Percentiles rank a stretch among this genome's conserved stretches.
phyloP scores from a whole-genome alignment of 2,329 filamentous ascomycete species.

The Phialophora verrucosa region DNA sequence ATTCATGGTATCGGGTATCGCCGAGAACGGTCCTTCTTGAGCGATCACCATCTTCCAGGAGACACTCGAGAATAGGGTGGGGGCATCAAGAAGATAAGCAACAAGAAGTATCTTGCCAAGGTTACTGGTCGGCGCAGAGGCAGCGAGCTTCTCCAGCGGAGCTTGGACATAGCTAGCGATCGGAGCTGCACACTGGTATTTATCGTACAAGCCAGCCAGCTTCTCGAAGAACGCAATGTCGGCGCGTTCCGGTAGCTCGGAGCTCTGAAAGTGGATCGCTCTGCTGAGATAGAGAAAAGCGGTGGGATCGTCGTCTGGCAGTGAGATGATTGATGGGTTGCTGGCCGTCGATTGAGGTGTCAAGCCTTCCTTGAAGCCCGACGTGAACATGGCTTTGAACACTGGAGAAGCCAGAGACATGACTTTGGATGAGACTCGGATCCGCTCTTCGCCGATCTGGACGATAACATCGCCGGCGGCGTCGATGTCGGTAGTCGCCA shows the following conservation, averaged over 20 bases:
- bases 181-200: conserved; percentile 11
- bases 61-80: neutral
- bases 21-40: neutral
- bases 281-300: conserved; percentile 11
- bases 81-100: neutral
- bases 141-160: conserved; percentile 1
- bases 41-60: neutral
- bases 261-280: conserved; percentile 9
- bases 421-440: conserved; percentile 12
- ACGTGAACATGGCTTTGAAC: conserved; percentile 4
- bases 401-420: conserved; percentile 14
- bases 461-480: conserved; percentile 10
- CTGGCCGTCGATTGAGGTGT: neutral
- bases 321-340: conserved; percentile 2
- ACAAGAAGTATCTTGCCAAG: conserved; percentile 5
- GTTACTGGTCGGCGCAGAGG: neutral
- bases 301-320: conserved; percentile 12
- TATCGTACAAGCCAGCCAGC: conserved; percentile 6
- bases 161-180: neutral
- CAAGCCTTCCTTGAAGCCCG: conserved; percentile 13
- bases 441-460: conserved; percentile 8
- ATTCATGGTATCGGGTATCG: neutral
- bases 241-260: conserved; percentile 4
- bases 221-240: conserved; percentile 13
- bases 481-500: conserved; percentile 13